A percentile compares a stretch with the other conserved stretches of the same genome.
phyloP scores from a whole-genome alignment of 2,329 filamentous ascomycete genomes.

The Monosporascus sp. region DNA sequence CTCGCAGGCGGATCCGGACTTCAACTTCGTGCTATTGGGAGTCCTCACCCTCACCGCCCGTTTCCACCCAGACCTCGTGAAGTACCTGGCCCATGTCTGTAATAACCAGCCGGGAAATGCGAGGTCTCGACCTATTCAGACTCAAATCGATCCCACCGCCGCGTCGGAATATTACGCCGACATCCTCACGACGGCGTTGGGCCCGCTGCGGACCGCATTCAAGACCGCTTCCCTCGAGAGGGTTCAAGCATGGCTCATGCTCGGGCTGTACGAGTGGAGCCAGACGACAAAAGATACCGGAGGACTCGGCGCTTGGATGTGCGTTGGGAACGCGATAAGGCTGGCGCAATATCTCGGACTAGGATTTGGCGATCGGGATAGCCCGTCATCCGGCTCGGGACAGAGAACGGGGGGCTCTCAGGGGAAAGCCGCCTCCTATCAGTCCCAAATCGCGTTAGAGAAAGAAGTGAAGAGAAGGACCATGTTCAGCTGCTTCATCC shows the following conservation, averaged over 20 bases:
- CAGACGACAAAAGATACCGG: constrained; percentile 45
- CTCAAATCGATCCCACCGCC: constrained; percentile 43
- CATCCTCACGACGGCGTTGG: constrained; percentile 49
- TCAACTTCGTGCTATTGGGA: constrained; percentile 58
- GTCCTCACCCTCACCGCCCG: constrained; percentile 65
- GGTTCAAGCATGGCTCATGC: constrained; percentile 65
- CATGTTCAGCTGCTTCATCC: constrained; percentile 70
- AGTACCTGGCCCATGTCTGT: constrained; percentile 42
- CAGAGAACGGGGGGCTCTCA: constrained; percentile 11
- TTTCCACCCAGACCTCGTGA: constrained; percentile 58
- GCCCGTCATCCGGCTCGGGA: constrained; percentile 4
- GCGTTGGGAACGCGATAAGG: constrained; percentile 59
- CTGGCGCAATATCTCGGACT: constrained; percentile 59
- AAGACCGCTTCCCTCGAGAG: constrained; percentile 54
- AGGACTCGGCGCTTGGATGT: constrained; percentile 61
- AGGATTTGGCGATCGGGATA: constrained; percentile 48
- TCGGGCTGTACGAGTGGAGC: constrained; percentile 68
- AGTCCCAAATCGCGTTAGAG: constrained; percentile 41
- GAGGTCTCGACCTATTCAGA: constrained; percentile 30
- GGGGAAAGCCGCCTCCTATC: constrained; percentile 12
- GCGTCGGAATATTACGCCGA: constrained; percentile 63
- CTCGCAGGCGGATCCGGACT: constrained; percentile 37
- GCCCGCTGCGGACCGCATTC: constrained; percentile 41
- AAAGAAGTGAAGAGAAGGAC: constrained; percentile 64
- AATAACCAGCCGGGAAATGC: constrained; percentile 27